phyloP scores from a whole-genome alignment of 2,329 filamentous ascomycete genomes.

The Teratosphaeria gauchensis region DNA sequence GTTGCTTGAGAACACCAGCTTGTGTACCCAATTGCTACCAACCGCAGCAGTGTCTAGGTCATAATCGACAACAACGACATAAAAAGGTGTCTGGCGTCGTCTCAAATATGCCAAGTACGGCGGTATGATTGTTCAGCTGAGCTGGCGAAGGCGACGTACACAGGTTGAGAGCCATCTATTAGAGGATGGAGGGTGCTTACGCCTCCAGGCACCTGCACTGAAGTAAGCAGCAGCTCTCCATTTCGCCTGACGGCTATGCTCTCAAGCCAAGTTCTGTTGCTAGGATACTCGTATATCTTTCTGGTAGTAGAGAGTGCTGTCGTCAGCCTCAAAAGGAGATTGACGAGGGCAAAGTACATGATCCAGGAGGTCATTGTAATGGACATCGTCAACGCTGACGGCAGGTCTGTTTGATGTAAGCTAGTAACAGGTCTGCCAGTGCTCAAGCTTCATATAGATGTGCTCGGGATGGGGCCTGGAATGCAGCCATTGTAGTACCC shows the following conservation, averaged over 20 bases:
- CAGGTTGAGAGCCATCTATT: neutral
- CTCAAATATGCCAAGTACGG: neutral
- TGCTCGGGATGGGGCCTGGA: too few species aligned
- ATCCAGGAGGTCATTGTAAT: too few species aligned
- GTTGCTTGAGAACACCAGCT: neutral
- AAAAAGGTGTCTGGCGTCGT: neutral
- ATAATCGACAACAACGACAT: neutral
- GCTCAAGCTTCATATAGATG: too few species aligned
- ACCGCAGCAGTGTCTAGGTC: neutral
- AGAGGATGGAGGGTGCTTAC: neutral
- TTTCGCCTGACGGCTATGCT: neutral
- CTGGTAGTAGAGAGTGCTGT: too few species aligned
- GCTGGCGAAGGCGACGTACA: neutral
- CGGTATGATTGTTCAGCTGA: neutral
- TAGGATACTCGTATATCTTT: neutral
- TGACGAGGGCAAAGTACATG: too few species aligned
- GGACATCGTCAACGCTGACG: too few species aligned
- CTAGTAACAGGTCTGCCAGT: too few species aligned
- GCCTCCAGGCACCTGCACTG: neutral
- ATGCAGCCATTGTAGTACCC: too few species aligned
- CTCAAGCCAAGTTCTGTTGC: neutral
- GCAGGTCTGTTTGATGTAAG: too few species aligned
- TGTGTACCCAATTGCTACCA: neutral
- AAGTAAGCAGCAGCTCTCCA: neutral
- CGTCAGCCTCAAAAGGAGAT: too few species aligned